These are phyloP conservation scores for Aspergillus hiratsukae DNA, from an alignment of 2,329 filamentous ascomycete genomes.

Conservation along the genomic window DNA sequence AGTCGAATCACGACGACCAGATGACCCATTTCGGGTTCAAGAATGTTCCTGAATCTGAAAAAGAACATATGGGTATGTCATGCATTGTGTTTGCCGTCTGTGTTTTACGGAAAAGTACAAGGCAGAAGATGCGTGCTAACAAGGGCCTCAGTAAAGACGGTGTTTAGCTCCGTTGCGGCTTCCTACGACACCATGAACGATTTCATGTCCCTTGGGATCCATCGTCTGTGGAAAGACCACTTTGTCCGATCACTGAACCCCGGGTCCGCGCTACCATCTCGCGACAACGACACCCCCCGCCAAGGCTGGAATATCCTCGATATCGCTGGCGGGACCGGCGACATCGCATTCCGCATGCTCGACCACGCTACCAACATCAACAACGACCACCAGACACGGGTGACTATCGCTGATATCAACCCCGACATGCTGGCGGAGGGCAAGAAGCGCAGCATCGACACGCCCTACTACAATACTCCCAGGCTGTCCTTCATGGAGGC, in stretches of 20 bases:
- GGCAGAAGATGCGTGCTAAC: constrained; percentile 1
- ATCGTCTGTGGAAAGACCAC: constrained; percentile 95
- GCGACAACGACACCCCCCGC: constrained; percentile 23
- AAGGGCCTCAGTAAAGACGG: constrained; percentile 61
- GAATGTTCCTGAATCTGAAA: constrained; percentile 75
- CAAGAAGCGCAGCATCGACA: constrained; percentile 66
- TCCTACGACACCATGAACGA: constrained; percentile 99
- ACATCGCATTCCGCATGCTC: constrained; percentile 95
- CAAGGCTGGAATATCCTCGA: constrained; percentile 76
- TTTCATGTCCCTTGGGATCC: constrained; percentile 95
- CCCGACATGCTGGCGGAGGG: constrained; percentile 89
- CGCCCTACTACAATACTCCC: constrained; percentile 53
- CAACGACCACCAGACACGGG: constrained; percentile 71
- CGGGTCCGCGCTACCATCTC: constrained; percentile 51
- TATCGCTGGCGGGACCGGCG: constrained; percentile 92
- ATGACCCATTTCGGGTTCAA: constrained; percentile 90
- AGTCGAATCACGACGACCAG: constrained; percentile 43
- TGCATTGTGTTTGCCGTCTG: neutral
- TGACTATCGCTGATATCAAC: constrained; percentile 96
- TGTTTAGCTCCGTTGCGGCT: constrained; percentile 92
- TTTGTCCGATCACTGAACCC: constrained; percentile 91
- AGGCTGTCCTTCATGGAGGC: constrained; percentile 75
- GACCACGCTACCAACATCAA: constrained; percentile 80
- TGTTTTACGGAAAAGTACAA: neutral
- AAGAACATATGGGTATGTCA: constrained; percentile 59